A percentile compares a stretch with the other conserved stretches of the same genome.
These are phyloP conservation scores for Cytospora piceicola DNA, from an alignment of 2,329 filamentous ascomycete genomes.

Conservation along the genomic window DNA sequence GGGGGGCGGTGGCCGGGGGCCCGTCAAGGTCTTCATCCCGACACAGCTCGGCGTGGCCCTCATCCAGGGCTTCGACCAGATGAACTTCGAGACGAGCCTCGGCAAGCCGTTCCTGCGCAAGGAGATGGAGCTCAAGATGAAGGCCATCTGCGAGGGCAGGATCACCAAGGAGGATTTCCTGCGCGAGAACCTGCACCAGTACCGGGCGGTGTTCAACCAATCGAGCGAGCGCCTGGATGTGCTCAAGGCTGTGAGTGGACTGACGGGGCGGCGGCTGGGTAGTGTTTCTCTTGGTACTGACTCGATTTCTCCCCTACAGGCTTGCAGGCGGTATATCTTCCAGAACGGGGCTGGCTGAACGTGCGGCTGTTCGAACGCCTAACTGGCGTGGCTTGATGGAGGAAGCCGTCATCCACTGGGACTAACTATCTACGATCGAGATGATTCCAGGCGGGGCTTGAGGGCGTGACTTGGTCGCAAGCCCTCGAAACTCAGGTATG, in stretches of 20 bases:
- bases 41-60: slow-evolving; percentile 89
- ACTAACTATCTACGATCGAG: not conserved
- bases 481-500: not conserved
- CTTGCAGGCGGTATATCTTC: slow-evolving; percentile 61
- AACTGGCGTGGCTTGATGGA: not conserved
- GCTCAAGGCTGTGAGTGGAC: slow-evolving; percentile 60
- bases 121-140: slow-evolving; percentile 98
- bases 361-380: not conserved
- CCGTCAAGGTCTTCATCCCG: slow-evolving; percentile 86
- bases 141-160: slow-evolving; percentile 88
- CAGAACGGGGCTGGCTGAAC: slow-evolving; percentile 30
- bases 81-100: slow-evolving; percentile 89
- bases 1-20: slow-evolving; percentile 50
- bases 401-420: not conserved
- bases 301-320: slow-evolving; percentile 38
- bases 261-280: slow-evolving; percentile 10
- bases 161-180: slow-evolving; percentile 76
- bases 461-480: not conserved
- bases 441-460: not conserved
- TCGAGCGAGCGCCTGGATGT: slow-evolving; percentile 76
- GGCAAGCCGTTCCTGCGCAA: slow-evolving; percentile 96
- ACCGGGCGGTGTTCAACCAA: slow-evolving; percentile 82
- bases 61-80: slow-evolving; percentile 91
- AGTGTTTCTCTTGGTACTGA: slow-evolving; percentile 28
- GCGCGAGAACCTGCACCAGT: slow-evolving; percentile 82